phyloP scores from a whole-genome alignment of 495 filamentous ascomycete genomes.

The Daldinia vernicosa region DNA sequence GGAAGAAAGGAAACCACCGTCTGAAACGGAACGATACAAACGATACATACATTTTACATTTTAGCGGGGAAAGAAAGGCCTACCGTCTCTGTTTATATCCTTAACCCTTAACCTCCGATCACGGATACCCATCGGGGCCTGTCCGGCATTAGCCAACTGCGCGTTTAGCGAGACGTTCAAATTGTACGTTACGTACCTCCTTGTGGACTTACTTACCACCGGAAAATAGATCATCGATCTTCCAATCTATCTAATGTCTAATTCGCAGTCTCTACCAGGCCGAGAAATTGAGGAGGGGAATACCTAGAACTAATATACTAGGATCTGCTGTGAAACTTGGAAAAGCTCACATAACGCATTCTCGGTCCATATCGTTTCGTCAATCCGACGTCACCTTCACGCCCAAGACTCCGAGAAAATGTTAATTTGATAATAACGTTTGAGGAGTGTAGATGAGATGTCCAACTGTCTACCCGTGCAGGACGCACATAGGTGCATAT shows the following conservation, averaged over 20 bases:
- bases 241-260: conserved; percentile 11
- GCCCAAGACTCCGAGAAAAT: conserved; percentile 23
- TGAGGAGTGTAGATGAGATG: not conserved
- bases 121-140: conserved; percentile 27
- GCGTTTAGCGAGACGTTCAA: conserved; percentile 17
- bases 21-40: conserved; percentile 7
- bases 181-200: conserved; percentile 11
- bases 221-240: conserved; percentile 13
- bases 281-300: conserved; percentile 18
- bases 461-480: not conserved
- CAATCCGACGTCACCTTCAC: conserved; percentile 32
- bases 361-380: conserved; percentile 22
- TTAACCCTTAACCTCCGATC: conserved; percentile 18
- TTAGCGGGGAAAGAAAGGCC: conserved; percentile 1
- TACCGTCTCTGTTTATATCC: not conserved
- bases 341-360: conserved; percentile 9
- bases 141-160: conserved; percentile 29
- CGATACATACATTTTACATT: not conserved
- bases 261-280: conserved; percentile 9
- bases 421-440: conserved; percentile 6
- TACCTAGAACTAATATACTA: conserved; percentile 21
- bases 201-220: not conserved
- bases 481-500: not conserved
- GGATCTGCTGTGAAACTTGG: conserved; percentile 28
- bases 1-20: conserved; percentile 10